Base-by-base conservation (phyloP, 495 filamentous ascomycete species). In the Penicillium ucsense region DNA sequence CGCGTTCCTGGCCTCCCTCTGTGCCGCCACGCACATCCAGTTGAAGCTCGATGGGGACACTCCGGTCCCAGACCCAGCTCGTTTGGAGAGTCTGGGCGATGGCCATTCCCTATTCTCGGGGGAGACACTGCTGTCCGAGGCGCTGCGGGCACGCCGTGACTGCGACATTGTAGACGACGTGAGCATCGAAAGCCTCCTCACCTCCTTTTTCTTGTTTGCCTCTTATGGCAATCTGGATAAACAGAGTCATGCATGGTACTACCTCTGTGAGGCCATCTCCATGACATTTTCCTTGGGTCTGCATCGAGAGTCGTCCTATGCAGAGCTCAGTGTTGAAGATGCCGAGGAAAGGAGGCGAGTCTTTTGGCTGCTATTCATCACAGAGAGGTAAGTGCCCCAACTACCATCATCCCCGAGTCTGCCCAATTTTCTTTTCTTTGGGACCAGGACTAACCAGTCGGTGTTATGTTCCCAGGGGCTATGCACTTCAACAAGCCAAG, bases 11-110 rank as follows among this genome's bases (percentile, higher is more conserved):
- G 80, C 80, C 3, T 81, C 88, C 5, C 65, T 95, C 3, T 92
- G 85, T 57, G 85, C 86, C 1, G 89, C 86, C 56, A 88, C 90
- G 56, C 80, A 89, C 70, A 86, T 92, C 20, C 89, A 94, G 57
- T 82, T 91, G 36, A 68, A 72, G 11, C 50, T 79, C 0, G 69
- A 78, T 70, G 74, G 70, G 4, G 68, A 78, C 29, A 75, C 77
- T 0, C 62, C 70, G 5, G 70, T 70, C 30, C 70, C 82, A 41
- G 75, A 77, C 40, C 70, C 77, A 20, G 66, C 65, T 31, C 76
- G 77, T 44, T 66, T 69, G 52, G 65, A 77, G 60, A 71, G 72
- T 30, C 35, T 60, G 3, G 77, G 78, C 45, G 78, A 77, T 49
- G 63, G 81, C n/a, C 50, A 62, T 31, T 55, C 54, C 10, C 41